These are phyloP conservation scores for Phytophthora quininea DNA, from an alignment of 352 stramenopile genomes.

Conservation along the genomic window DNA sequence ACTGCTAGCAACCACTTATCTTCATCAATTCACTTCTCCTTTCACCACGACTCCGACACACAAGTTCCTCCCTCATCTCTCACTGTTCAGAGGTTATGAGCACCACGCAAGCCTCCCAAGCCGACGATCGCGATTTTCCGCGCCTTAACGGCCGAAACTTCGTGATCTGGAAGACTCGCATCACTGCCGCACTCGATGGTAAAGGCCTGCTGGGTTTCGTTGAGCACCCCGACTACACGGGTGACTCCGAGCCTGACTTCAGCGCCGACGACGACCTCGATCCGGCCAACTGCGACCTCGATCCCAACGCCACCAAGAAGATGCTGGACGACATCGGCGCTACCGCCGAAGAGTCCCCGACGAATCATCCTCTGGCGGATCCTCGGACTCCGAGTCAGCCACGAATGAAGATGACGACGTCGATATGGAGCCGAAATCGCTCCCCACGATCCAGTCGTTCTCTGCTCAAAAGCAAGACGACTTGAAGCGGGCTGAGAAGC, in stretches of 20 bases:
- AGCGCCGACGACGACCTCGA: conserved; percentile 1
- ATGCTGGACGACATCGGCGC: neutral
- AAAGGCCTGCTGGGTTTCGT: neutral
- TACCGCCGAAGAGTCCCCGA: neutral
- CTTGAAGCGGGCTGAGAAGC: conserved; percentile 2
- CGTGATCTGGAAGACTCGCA: too few relatives aligned
- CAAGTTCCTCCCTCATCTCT: too few relatives aligned
- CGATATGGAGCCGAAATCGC: neutral
- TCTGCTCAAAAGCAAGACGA: conserved; percentile 2
- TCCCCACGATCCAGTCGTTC: conserved; percentile 1
- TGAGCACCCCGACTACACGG: neutral
- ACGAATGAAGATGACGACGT: neutral
- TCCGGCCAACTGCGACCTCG: neutral
- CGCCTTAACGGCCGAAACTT: neutral
- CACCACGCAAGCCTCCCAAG: neutral
- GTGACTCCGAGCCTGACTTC: neutral
- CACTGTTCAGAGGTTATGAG: conserved; percentile 3
- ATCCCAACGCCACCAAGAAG: neutral
- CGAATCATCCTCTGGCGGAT: neutral
- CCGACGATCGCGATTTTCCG: neutral
- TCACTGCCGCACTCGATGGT: conserved; percentile 2
- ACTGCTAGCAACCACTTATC: too few relatives aligned
- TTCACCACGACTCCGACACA: too few relatives aligned
- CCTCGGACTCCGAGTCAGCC: neutral
- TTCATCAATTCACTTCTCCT: too few relatives aligned